Base-by-base conservation (phyloP, 2,329 filamentous ascomycete species). In the Penicillium decumbens region DNA sequence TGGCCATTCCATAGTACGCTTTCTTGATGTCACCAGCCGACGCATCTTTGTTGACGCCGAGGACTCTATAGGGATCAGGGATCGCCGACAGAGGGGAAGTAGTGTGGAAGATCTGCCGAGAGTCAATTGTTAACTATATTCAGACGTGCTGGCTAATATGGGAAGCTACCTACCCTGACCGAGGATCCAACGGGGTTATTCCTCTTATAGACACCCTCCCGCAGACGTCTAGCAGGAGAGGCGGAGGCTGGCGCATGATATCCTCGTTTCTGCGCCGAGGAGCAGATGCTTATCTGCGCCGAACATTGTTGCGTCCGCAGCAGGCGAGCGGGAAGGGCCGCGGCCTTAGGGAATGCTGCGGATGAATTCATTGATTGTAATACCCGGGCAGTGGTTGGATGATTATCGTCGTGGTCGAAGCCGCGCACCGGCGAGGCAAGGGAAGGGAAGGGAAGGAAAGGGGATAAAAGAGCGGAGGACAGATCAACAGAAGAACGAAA, bases 1-100 rank as follows among this genome's bases (percentile, higher is more conserved):
- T 98, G 18, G 93, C 93, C 51, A 97, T 78, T 43, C 91, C 89
- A 68, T 98, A 98, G 76, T 98, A 98, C 3, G 93, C 91, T 71
- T 96, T 97, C 70, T 98, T 98, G 69, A 98, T 97, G 30, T 97
- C 92, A 51, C 83, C 77, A 3, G 89, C 76, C 1, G 88, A 84
- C n/a, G 93, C 89, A 54, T 73, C 80, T 69, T 92, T 95, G 63
- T 77, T 77, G 27, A 98, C 89, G 12, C 93, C 93, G 25, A 98
- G 83, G 3, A 88, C 80, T 57, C 83, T 81, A 72, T 98, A 98
- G 1, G 93, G 93, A 64, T 98, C 88, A 68, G 88, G 82, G 39
- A 84, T 85, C 23, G 82, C 81, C 66, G 85, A 84, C 68, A 85
- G 88, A 28, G 74, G 61, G 72, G 69, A 58, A 5, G 70, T 72